These are phyloP conservation scores for Hordeum marinum DNA, from an alignment of 176 grass and related monocot genomes.

Conservation along the genomic window DNA sequence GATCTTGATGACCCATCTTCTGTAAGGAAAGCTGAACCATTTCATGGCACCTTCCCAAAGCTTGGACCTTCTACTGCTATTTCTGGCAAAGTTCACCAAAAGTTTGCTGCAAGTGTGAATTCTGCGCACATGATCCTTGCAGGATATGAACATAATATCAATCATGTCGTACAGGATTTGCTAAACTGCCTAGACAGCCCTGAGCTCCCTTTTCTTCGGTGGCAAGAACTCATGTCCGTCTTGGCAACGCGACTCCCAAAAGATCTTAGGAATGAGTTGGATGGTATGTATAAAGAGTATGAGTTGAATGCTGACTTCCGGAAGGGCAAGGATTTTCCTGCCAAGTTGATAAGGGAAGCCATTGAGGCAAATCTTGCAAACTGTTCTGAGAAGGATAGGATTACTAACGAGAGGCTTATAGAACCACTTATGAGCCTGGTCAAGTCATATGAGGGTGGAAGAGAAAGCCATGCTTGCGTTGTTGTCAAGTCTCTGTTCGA, in stretches of 20 bases:
- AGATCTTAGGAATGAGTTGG: slow-evolving; percentile 92
- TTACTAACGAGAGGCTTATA: slow-evolving; percentile 82
- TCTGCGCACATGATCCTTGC: slow-evolving; percentile 94
- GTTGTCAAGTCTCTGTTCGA: slow-evolving; percentile 91
- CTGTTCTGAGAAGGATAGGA: slow-evolving; percentile 78
- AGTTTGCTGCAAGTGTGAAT: slow-evolving; percentile 72
- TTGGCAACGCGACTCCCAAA: slow-evolving; percentile 93
- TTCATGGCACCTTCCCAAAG: slow-evolving; percentile 84
- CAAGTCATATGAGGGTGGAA: slow-evolving; percentile 97
- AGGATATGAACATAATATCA: slow-evolving; percentile 93
- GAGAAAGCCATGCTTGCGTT: slow-evolving; percentile 92
- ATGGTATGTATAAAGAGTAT: slow-evolving; percentile 85
- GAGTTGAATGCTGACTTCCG: slow-evolving; percentile 55
- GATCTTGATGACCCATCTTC: slow-evolving; percentile 94
- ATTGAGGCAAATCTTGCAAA: slow-evolving; percentile 83
- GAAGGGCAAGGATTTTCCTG: slow-evolving; percentile 84
- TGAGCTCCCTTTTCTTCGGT: slow-evolving; percentile 97
- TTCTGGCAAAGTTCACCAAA: slow-evolving; percentile 96
- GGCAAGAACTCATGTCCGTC: slow-evolving; percentile 98
- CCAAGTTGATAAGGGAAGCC: slow-evolving; percentile 79
- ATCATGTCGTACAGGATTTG: slow-evolving; percentile 78
- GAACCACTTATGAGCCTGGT: slow-evolving; percentile 87
- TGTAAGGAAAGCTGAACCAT: slow-evolving; percentile 95
- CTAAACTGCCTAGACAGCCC: slow-evolving; percentile 92
- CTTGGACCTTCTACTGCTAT: slow-evolving; percentile 78